These are phyloP conservation scores for Silene coronaria DNA, from an alignment of 179 eudicot genomes.

Conservation along the genomic window DNA sequence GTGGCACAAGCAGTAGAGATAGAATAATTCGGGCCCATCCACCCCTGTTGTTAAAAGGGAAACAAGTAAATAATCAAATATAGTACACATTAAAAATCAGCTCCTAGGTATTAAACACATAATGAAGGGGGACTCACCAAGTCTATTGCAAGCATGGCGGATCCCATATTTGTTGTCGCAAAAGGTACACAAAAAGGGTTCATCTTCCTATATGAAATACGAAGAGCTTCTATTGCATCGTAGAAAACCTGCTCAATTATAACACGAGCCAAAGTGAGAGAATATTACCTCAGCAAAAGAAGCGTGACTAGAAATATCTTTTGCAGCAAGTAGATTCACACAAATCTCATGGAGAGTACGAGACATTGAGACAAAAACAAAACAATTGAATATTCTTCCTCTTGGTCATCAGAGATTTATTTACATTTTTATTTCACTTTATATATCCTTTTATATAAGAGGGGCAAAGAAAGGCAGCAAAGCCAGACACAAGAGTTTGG, in stretches of 20 bases:
- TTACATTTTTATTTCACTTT: background rate
- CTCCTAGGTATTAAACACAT: background rate
- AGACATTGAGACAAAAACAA: constrained; percentile 1
- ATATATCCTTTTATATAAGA: background rate
- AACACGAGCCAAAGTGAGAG: constrained; percentile 16
- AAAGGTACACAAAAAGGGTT: constrained; percentile 97
- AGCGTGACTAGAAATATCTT: constrained; percentile 3
- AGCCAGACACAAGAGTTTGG: constrained; percentile 4
- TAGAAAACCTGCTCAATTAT: constrained; percentile 61
- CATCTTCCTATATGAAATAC: constrained; percentile 92
- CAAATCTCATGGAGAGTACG: constrained; percentile 3
- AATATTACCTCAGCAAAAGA: background rate
- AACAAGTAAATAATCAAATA: constrained; percentile 9
- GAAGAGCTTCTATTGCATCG: constrained; percentile 91
- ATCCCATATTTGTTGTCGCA: constrained; percentile 97
- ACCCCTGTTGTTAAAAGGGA: constrained; percentile 51
- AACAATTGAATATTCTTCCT: background rate
- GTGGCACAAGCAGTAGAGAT: constrained; percentile 98
- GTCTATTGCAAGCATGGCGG: constrained; percentile 97
- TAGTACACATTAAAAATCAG: background rate
- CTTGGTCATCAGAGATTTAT: background rate
- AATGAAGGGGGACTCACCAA: constrained; percentile 45
- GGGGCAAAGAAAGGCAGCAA: background rate
- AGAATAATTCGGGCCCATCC: constrained; percentile 99
- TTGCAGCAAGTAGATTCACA: background rate